Evolutionary conservation across 108 stramenopile species (phyloP).

Genomic region (Schizochytrium sp.): DNA sequence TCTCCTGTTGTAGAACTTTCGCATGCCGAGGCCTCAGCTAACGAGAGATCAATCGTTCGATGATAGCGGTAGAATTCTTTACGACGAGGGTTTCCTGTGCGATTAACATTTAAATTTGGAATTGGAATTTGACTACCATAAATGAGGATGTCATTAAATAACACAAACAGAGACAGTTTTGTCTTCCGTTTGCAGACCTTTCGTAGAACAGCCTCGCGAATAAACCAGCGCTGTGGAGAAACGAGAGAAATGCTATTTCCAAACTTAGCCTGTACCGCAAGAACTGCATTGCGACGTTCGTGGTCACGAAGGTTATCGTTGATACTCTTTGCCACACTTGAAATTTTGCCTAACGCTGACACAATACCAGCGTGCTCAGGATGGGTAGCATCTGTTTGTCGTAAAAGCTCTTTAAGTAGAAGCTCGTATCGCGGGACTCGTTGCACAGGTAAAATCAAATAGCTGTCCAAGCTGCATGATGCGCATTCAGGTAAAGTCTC

Average conservation of each 20-base stretch:
- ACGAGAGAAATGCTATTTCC: constrained; percentile 61
- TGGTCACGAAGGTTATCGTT: constrained; percentile 40
- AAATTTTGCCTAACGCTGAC: not conserved
- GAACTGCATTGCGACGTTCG: not conserved
- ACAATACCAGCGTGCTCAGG: constrained; percentile 38
- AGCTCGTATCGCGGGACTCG: constrained; percentile 69
- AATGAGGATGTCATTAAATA: constrained; percentile 69
- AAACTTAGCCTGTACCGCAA: not conserved
- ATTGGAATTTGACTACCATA: constrained; percentile 59
- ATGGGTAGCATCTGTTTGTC: constrained; percentile 51
- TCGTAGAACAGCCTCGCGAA: constrained; percentile 62
- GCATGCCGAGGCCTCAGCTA: not conserved
- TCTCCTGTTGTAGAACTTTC: constrained; percentile 10
- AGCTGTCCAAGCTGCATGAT: constrained; percentile 52
- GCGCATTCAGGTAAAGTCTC: constrained; percentile 58
- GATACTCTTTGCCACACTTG: constrained; percentile 19
- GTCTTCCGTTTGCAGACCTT: constrained; percentile 68
- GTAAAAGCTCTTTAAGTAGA: constrained; percentile 63
- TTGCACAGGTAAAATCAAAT: constrained; percentile 70
- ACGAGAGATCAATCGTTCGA: not conserved
- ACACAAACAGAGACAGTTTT: constrained; percentile 63
- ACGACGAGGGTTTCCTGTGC: too few relatives aligned
- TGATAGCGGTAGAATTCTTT: not conserved
- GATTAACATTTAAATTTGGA: not conserved
- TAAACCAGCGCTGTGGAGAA: constrained; percentile 62